Percentiles rank a stretch among this genome's conserved stretches.
Evolutionary conservation across 148 eudicot genomes (phyloP).

Genomic region (Rhododendron kiyosumense): DNA sequence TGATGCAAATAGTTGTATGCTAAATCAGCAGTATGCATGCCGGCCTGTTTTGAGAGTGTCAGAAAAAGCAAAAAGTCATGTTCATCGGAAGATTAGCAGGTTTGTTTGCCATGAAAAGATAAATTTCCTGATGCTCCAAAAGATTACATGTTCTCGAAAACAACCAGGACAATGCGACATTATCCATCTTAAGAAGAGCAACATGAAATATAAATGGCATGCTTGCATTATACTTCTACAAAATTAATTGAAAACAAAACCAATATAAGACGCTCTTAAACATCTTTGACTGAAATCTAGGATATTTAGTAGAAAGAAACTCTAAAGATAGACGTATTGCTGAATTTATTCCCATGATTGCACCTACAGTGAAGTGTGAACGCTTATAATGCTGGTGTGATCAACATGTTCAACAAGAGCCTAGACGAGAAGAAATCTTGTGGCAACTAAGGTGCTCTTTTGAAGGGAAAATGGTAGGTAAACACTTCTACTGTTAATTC

Average conservation of each 20-base stretch:
- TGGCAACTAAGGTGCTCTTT: not conserved
- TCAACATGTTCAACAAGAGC: not conserved
- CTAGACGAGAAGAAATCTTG: not conserved
- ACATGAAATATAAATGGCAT: not conserved
- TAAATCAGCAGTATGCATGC: not conserved
- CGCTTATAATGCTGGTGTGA: not conserved
- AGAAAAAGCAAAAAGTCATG: not conserved
- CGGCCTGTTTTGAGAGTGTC: not conserved
- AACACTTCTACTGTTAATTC: not conserved
- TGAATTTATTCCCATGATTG: not conserved
- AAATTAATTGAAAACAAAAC: not conserved
- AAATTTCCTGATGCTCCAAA: constrained; percentile 1
- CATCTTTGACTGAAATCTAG: not conserved
- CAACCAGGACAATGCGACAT: not conserved
- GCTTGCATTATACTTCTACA: not conserved
- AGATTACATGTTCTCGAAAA: not conserved
- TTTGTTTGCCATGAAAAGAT: not conserved
- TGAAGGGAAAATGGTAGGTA: not conserved
- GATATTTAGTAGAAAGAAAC: not conserved
- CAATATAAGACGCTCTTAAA: not conserved
- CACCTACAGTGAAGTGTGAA: not conserved
- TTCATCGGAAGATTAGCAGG: not conserved
- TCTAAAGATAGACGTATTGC: not conserved
- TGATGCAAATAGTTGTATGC: not conserved
- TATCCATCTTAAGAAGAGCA: not conserved